Percentiles rank a stretch among this genome's conserved stretches.
phyloP scores from a whole-genome alignment of 805 yeast species.

The Spathaspora hagerdaliae region DNA sequence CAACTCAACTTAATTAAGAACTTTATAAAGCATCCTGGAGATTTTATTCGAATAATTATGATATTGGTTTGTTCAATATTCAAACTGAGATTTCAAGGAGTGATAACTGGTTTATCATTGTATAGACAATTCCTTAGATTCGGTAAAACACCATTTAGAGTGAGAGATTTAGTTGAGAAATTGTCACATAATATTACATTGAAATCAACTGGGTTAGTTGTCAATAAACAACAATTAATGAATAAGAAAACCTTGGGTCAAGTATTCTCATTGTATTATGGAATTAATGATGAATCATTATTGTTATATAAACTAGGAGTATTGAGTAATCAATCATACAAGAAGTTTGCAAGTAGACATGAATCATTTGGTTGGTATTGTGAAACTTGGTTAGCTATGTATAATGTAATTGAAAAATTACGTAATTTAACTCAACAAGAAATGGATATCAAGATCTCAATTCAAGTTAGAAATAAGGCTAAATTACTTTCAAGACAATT shows the following conservation, averaged over 20 bases:
- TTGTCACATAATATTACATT: slow-evolving; percentile 12
- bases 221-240: slow-evolving; percentile 17
- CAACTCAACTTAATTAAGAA: slow-evolving; percentile 29
- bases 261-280: slow-evolving; percentile 55
- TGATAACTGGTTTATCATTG: slow-evolving; percentile 44
- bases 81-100: slow-evolving; percentile 37
- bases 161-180: slow-evolving; percentile 34
- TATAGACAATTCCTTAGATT: slow-evolving; percentile 69
- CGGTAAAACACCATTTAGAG: slow-evolving; percentile 64
- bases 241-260: slow-evolving; percentile 49
- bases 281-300: slow-evolving; percentile 60
- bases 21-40: slow-evolving; percentile 33
- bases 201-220: slow-evolving; percentile 11
- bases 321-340: slow-evolving; percentile 32
- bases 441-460: slow-evolving; percentile 51
- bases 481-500: slow-evolving; percentile 39
- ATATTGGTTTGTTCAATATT: slow-evolving; percentile 38
- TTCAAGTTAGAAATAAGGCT: slow-evolving; percentile 58
- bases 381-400: slow-evolving; percentile 55
- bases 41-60: slow-evolving; percentile 29
- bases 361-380: slow-evolving; percentile 68
- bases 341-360: slow-evolving; percentile 46
- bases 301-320: slow-evolving; percentile 54
- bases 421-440: slow-evolving; percentile 44
- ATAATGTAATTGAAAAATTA: slow-evolving; percentile 45